Base-by-base conservation (phyloP, 2,329 filamentous ascomycete genomes). In the Aplosporella prunicola region DNA sequence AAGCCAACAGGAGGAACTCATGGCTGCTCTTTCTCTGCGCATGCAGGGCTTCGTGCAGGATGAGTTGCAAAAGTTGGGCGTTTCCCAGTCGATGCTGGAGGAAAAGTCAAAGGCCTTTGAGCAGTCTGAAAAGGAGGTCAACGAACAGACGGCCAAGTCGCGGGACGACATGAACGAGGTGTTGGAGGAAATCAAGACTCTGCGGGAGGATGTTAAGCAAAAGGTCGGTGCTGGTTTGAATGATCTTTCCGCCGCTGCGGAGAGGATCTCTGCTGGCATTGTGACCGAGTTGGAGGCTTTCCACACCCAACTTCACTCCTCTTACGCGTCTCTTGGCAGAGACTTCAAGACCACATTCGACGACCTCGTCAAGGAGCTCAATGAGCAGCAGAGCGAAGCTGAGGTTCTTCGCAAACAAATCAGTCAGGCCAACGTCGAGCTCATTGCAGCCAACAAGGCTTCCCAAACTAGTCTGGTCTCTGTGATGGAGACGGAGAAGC, bases 261-360 rank as follows among this genome's bases (percentile, higher is more conserved):
- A 89, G 60, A 79, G 82, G 39, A 95, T 96, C 44, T 86, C 87
- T 1, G 82, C 80, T 9, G 89, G 93, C 49, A 88, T 96, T 32
- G 75, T 94, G 42, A 80, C 74, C 41, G 89, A 96, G 58, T 72
- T 98, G 43, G 74, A 78, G 20, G 72, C 74, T n/a, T 93, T 96
- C 51, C 86, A 95, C 57, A 74, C 69, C 33, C 78, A 78, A 57
- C 72, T 96, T 20, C 86, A 93, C 51, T 65, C 75, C 9, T 95
- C 89, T 0, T 95, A 94, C 57, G 82, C 79, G 47, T 72, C 76
- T 1, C 72, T 96, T 2, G 87, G 87, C 7, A 79, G 80, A 42
- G 87, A 96, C 47, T 87, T 94, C 65, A 93, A 89, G 56, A 65
- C 67, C 5, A 74, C 89, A 16, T 94, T 96, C 47, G 86, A 94